These are phyloP conservation scores for Paspalum vaginatum DNA, from an alignment of 176 grass and related monocot genomes.

Conservation along the genomic window DNA sequence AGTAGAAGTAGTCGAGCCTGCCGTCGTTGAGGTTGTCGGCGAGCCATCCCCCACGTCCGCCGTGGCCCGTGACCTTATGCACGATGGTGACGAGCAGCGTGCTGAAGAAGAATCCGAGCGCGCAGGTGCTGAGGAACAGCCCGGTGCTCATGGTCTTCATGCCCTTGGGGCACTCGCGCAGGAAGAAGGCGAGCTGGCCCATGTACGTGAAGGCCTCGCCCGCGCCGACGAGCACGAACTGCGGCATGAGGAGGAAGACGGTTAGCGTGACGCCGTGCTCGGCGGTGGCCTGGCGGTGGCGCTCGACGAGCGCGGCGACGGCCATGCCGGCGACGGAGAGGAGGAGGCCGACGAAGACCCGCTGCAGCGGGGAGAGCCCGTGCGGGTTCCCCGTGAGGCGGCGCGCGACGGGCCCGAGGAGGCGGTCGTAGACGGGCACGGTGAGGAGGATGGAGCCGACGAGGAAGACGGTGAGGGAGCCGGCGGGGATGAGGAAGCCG, in stretches of 20 bases:
- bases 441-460: slow-evolving; percentile 88
- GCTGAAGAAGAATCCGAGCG: slow-evolving; percentile 91
- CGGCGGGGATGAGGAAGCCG: slow-evolving; percentile 71
- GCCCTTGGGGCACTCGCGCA: slow-evolving; percentile 89
- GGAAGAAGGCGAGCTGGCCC: slow-evolving; percentile 90
- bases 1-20: slow-evolving; percentile 90
- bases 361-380: slow-evolving; percentile 77
- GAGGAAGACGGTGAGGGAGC: slow-evolving; percentile 91
- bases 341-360: slow-evolving; percentile 69
- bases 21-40: slow-evolving; percentile 73
- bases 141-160: slow-evolving; percentile 99
- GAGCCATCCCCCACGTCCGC: slow-evolving; percentile 55
- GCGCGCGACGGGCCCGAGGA: slow-evolving; percentile 49
- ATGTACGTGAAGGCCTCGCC: slow-evolving; percentile 98
- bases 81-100: slow-evolving; percentile 77
- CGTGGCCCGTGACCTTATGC: slow-evolving; percentile 56
- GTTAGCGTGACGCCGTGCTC: slow-evolving; percentile 28
- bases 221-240: slow-evolving; percentile 85
- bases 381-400: slow-evolving; percentile 69
- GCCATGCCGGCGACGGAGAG: slow-evolving; percentile 76
- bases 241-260: slow-evolving; percentile 85
- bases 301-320: slow-evolving; percentile 61
- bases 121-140: slow-evolving; percentile 84
- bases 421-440: slow-evolving; percentile 80
- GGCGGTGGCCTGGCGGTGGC: slow-evolving; percentile 43